Percentiles rank a stretch among this genome's conserved stretches.
phyloP scores from a whole-genome alignment of 2,329 filamentous ascomycete species.

The Neospermospora avenae region DNA sequence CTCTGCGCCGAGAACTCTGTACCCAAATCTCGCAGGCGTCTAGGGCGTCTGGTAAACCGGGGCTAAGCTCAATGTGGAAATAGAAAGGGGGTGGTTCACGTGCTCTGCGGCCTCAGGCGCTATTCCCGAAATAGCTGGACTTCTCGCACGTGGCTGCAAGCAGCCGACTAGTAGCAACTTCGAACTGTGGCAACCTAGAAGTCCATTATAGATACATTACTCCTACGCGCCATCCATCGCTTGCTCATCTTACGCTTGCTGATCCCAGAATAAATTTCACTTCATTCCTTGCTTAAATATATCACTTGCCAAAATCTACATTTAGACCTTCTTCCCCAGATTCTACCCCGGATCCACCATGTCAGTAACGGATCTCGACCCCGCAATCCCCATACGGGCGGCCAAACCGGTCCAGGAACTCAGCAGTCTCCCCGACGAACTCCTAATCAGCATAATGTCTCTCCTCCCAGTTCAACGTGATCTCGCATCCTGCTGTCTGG shows the following conservation, averaged over 20 bases:
- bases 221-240: background rate
- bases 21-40: no score
- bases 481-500: conserved; percentile 43
- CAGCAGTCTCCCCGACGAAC: conserved; percentile 37
- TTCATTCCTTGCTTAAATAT: background rate
- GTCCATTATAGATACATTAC: no score
- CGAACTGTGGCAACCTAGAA: background rate
- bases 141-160: conserved; percentile 1
- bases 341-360: conserved; percentile 7
- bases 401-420: background rate
- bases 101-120: background rate
- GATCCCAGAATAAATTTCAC: background rate
- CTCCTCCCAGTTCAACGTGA: conserved; percentile 39
- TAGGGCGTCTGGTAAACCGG: no score
- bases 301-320: background rate
- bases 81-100: background rate
- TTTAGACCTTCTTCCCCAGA: conserved; percentile 3
- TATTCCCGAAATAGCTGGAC: background rate
- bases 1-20: no score
- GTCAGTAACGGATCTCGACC: background rate
- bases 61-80: no score
- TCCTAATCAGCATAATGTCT: conserved; percentile 43
- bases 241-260: background rate
- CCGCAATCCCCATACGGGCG: background rate
- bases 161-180: background rate